Base-by-base conservation (phyloP, 768 basidiomycete species). In the Thelephora aurantiotincta region DNA sequence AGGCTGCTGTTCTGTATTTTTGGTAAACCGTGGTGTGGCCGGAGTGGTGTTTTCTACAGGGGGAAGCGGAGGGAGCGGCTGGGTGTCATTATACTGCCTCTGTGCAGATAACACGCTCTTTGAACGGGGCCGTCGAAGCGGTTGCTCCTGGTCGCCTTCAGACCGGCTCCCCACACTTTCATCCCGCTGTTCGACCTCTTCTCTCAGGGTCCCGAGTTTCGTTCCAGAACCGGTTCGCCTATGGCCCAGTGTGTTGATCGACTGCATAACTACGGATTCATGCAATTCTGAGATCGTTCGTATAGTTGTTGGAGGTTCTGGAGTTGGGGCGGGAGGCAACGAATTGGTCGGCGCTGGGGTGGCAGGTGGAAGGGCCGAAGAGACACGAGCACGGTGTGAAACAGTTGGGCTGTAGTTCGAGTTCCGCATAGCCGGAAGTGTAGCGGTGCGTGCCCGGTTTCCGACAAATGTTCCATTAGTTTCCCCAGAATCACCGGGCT, bases 21-120 rank as follows among this genome's bases (percentile, higher is more conserved):
- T 46, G 26, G 23, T 20, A 33, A 48, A 45, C 36, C 47, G 16
- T 46, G 48, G 3, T 47, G 30, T 36, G 50, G 43, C 52, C 41
- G 58, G 50, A 14, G 55, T 62, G 22, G 45, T 43, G 5, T 54
- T 54, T 16, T 35, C 30, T 42, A 51, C 41, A 2, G 74, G 70
- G 35, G 80, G 82, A 43, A 82, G 60, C 38, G 80, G 80, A 14
- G 82, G 83, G 11, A 84, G 65, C 16, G 80, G 84, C 48, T 75
- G 82, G 7, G 75, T 76, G 36, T 78, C 77, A 35, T 16, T 53
- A 23, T 22, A 43, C 43, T 36, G 48, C 6, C 44, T 38, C 26
- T 52, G 54, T 1, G 48, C 49, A 34, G 50, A 47, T 18, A 50
- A 30, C 30, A 51, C 48, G 34, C 48, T 55, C 35, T 51, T 48